These are phyloP conservation scores for Combretum micranthum DNA, from an alignment of 345 rosid genomes.

Conservation along the genomic window DNA sequence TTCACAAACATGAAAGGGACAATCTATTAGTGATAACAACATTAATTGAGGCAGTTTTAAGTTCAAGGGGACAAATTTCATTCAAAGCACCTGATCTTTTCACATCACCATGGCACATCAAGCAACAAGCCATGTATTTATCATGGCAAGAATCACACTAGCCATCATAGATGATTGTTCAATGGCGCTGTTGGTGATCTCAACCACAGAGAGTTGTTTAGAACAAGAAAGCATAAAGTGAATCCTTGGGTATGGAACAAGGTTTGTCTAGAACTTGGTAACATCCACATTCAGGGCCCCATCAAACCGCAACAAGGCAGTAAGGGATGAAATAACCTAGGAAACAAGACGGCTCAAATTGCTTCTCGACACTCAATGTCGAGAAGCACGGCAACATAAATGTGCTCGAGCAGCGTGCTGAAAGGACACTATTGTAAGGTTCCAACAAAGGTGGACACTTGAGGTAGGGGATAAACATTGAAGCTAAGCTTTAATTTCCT, in stretches of 20 bases:
- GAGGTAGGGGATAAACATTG: slow-evolving; percentile 53
- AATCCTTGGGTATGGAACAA: slow-evolving; percentile 56
- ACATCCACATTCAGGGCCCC: slow-evolving; percentile 59
- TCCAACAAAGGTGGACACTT: slow-evolving; percentile 51
- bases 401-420: slow-evolving; percentile 54
- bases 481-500: slow-evolving; percentile 52
- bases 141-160: slow-evolving; percentile 56
- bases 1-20: too few relatives aligned
- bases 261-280: slow-evolving; percentile 58
- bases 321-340: slow-evolving; percentile 59
- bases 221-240: slow-evolving; percentile 59
- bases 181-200: slow-evolving; percentile 58
- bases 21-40: too few relatives aligned
- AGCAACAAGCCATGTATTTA: slow-evolving; percentile 62
- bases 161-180: slow-evolving; percentile 61
- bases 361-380: slow-evolving; percentile 53
- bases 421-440: slow-evolving; percentile 51
- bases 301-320: slow-evolving; percentile 54
- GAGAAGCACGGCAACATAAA: slow-evolving; percentile 45
- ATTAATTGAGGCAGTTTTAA: too few relatives aligned
- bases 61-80: too few relatives aligned
- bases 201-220: slow-evolving; percentile 51
- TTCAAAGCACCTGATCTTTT: too few relatives aligned
- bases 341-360: slow-evolving; percentile 52
- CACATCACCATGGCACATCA: slow-evolving; percentile 54